A percentile compares a stretch with the other conserved stretches of the same genome.
Evolutionary conservation across 2,329 filamentous ascomycete genomes (phyloP).

Genomic region (Fusarium illudens): DNA sequence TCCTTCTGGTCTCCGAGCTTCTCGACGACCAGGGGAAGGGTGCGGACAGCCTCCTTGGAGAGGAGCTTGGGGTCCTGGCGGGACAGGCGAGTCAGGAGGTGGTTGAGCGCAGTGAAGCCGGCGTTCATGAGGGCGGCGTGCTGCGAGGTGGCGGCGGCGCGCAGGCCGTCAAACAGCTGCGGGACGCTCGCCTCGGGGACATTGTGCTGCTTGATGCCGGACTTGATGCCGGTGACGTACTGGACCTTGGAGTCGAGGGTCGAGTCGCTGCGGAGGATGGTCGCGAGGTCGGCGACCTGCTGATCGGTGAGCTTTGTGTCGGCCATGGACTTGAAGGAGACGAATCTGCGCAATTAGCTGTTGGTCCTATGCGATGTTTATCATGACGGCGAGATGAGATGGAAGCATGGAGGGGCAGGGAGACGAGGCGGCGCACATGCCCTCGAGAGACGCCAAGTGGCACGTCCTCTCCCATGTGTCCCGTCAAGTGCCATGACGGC

Average conservation of each 20-base stretch:
- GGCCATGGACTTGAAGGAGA: slow-evolving; percentile 52
- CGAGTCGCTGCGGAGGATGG: slow-evolving; percentile 67
- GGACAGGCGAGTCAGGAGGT: slow-evolving; percentile 84
- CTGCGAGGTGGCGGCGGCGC: slow-evolving; percentile 76
- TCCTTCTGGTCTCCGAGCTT: slow-evolving; percentile 90
- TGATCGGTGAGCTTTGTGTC: slow-evolving; percentile 65
- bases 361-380: slow-evolving; percentile 18
- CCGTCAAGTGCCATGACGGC: slow-evolving; percentile 19
- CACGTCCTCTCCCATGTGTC: slow-evolving; percentile 20
- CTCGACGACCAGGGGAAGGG: slow-evolving; percentile 80
- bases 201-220: slow-evolving; percentile 90
- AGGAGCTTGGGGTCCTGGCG: slow-evolving; percentile 83
- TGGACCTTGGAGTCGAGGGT: slow-evolving; percentile 75
- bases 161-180: slow-evolving; percentile 83
- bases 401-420: slow-evolving; percentile 13
- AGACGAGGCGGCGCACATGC: slow-evolving; percentile 3
- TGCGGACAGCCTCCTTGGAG: slow-evolving; percentile 73
- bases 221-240: slow-evolving; percentile 79
- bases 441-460: slow-evolving; percentile 21
- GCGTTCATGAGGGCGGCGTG: slow-evolving; percentile 81
- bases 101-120: slow-evolving; percentile 86
- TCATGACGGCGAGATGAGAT: slow-evolving; percentile 7
- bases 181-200: slow-evolving; percentile 78
- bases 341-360: slow-evolving; percentile 28
- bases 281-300: slow-evolving; percentile 64